A percentile compares a stretch with the other conserved stretches of the same genome.
Conservation (phyloP, 768 basidiomycete genomes). For the Hygrophoropsis aurantiaca region DNA sequence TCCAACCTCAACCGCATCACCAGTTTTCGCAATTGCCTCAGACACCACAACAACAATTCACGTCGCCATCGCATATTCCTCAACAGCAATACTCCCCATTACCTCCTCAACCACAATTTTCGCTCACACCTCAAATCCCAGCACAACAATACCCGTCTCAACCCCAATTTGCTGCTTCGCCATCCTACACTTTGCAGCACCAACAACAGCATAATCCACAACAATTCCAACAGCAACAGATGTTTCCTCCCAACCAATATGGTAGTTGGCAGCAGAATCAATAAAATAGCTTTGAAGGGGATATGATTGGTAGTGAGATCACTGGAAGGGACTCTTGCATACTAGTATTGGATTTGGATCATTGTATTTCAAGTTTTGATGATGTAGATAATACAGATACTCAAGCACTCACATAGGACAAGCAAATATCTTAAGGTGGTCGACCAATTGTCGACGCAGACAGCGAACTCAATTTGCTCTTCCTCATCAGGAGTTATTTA, state of each 20-base stretch:
- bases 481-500: too few species aligned
- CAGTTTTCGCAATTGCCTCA: conserved; percentile 23
- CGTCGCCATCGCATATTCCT: conserved; percentile 14
- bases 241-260: conserved; percentile 13
- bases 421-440: too few species aligned
- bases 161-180: conserved; percentile 14
- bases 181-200: conserved; percentile 3
- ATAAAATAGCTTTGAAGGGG: conserved; percentile 16
- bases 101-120: conserved; percentile 20
- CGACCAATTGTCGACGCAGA: too few species aligned
- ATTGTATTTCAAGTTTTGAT: background rate
- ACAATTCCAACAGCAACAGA: conserved; percentile 24
- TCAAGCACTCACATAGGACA: too few species aligned
- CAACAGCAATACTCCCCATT: conserved; percentile 26
- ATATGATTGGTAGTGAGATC: background rate
- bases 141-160: conserved; percentile 30
- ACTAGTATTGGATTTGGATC: too few species aligned
- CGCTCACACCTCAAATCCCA: conserved; percentile 16
- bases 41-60: conserved; percentile 21
- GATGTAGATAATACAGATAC: too few species aligned
- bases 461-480: too few species aligned
- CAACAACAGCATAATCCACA: conserved; percentile 18
- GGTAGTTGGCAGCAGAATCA: conserved; percentile 15
- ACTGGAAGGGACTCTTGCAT: background rate
- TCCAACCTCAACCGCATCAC: conserved; percentile 7